These are phyloP conservation scores for Pseudozyma thailandica DNA, from an alignment of 1,284 basidiomycete species.

Conservation along the genomic window DNA sequence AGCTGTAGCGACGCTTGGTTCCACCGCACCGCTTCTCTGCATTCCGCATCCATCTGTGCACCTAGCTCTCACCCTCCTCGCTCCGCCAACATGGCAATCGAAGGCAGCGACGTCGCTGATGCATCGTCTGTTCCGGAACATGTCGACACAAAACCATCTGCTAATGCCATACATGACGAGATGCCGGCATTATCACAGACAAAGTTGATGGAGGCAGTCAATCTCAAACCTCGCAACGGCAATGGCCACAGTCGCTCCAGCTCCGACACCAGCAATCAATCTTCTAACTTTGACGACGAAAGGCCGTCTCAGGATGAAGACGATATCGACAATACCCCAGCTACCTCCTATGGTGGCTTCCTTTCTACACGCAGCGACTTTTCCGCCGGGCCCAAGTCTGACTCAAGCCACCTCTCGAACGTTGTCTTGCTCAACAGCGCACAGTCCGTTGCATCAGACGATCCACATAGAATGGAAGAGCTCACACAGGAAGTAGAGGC, in stretches of 20 bases:
- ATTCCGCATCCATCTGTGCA: not conserved
- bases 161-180: not conserved
- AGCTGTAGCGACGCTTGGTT: constrained; percentile 27
- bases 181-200: not conserved
- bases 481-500: constrained; percentile 30
- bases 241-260: constrained; percentile 22
- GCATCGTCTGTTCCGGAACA: not conserved
- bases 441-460: constrained; percentile 27
- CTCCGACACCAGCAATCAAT: constrained; percentile 32
- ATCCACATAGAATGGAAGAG: constrained; percentile 29
- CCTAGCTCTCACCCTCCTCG: not conserved
- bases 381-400: constrained; percentile 22
- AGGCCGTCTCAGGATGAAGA: constrained; percentile 41
- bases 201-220: constrained; percentile 26
- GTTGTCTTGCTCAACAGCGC: constrained; percentile 18
- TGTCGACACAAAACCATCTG: not conserved
- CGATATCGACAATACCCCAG: constrained; percentile 47
- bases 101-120: not conserved
- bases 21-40: constrained; percentile 7
- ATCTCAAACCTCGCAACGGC: constrained; percentile 25
- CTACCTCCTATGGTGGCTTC: constrained; percentile 41
- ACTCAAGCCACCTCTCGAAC: constrained; percentile 29
- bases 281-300: constrained; percentile 37
- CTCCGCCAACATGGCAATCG: constrained; percentile 8
- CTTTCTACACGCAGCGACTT: constrained; percentile 23